Conservation (phyloP, 176 grass and related monocot genomes). For the Oryza punctata region DNA sequence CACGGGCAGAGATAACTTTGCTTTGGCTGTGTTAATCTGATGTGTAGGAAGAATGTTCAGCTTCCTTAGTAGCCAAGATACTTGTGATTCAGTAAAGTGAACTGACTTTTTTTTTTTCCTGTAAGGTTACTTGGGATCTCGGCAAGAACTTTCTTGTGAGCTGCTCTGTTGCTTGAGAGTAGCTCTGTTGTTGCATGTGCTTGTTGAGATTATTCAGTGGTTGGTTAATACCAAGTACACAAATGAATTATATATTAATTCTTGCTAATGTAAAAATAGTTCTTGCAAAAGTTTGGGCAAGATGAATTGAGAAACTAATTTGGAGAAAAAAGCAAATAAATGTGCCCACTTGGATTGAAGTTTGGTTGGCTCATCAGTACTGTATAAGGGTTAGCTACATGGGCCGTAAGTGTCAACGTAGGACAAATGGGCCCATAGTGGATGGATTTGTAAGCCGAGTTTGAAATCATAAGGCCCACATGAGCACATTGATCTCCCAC, state of each 20-base stretch:
- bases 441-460: background rate
- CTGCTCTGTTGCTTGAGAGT: background rate
- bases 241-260: background rate
- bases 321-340: background rate
- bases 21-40: background rate
- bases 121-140: constrained; percentile 39
- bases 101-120: background rate
- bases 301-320: background rate
- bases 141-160: constrained; percentile 39
- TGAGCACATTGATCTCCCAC: background rate
- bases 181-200: background rate
- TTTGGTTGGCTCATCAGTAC: background rate
- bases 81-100: constrained; percentile 20
- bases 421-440: background rate
- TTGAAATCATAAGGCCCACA: background rate
- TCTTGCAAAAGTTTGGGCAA: background rate
- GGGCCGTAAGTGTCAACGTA: background rate
- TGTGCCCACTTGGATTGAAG: too few species aligned
- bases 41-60: constrained; percentile 16
- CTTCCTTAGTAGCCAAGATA: constrained; percentile 46
- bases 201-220: background rate
- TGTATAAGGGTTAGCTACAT: background rate
- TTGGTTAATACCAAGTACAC: background rate
- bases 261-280: too few species aligned
- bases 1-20: constrained; percentile 11